Base-by-base conservation (phyloP, 2,329 filamentous ascomycete genomes). In the Neofusicoccum parvum region DNA sequence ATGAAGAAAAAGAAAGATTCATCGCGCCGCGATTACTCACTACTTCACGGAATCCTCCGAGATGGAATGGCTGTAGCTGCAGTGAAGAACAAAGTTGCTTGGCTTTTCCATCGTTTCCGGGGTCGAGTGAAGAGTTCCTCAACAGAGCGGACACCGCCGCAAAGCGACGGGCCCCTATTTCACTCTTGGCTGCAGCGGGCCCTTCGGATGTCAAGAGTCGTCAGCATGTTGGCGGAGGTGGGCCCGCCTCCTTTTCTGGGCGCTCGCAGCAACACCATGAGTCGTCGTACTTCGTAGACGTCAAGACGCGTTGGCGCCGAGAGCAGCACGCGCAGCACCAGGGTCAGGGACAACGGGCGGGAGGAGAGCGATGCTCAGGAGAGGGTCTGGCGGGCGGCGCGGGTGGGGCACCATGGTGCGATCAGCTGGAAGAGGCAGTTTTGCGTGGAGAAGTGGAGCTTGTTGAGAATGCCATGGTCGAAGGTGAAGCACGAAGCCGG, bases 381-480 rank as follows among this genome's bases (percentile, higher is more conserved):
- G 51, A 56, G 36, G 51, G 51, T 17, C 17, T 45, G 37, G 9
- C 41, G 27, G 5, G 5, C 6, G 27, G 27, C n/a, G 23, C 23
- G 14, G 23, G 41, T 17, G 53, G 53, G 37, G 36, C 53, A 11
- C 7, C 17, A 12, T 37, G 53, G 51, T 17, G 48, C 48, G 46
- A 49, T 49, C 48, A 51, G 27, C 15, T 59, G 54, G 41, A 46
- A 59, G 27, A 15, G 36, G 54, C 54, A 34, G 39, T 23, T 15
- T 14, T 45, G 56, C 32, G 37, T 60, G 56, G 56, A 60, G 56
- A 60, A 60, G 56, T 60, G 56, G 56, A 49, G 53, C 37, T 5
- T 5, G 12, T 7, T 23, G 20, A 43, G n/a, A 59, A 59, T 32
- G 37, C 41, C 17, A 51, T 34, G 48, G 48, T 51, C 34, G 48